A percentile compares a stretch with the other conserved stretches of the same genome.
Evolutionary conservation across 805 yeast species (phyloP).

Genomic region (Wickerhamiella spandovensis): DNA sequence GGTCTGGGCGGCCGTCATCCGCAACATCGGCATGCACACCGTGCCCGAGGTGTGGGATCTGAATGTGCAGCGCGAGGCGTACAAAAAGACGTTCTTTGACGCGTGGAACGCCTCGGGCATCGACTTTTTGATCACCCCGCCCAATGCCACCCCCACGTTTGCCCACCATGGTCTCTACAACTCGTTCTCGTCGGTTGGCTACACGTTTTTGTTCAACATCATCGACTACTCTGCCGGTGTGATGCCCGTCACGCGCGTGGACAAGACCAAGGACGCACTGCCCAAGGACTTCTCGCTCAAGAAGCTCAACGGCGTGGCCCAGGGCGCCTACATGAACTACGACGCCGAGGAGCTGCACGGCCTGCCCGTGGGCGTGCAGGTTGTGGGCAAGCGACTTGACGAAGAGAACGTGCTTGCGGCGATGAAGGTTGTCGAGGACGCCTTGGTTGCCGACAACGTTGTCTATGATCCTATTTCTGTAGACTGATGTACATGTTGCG

Average conservation of each 20-base stretch:
- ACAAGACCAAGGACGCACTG: slow-evolving; percentile 24
- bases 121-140: slow-evolving; percentile 28
- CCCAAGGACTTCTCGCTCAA: slow-evolving; percentile 21
- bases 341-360: slow-evolving; percentile 42
- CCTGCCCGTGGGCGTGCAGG: slow-evolving; percentile 52
- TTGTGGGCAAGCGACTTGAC: slow-evolving; percentile 44
- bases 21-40: slow-evolving; percentile 25
- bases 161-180: slow-evolving; percentile 27
- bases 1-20: slow-evolving; percentile 28
- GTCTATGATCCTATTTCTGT: not conserved
- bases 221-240: slow-evolving; percentile 45
- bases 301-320: slow-evolving; percentile 30
- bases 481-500: not conserved
- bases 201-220: slow-evolving; percentile 43
- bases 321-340: slow-evolving; percentile 33
- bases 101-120: slow-evolving; percentile 27
- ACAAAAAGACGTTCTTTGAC: slow-evolving; percentile 21
- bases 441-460: not conserved
- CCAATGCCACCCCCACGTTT: slow-evolving; percentile 33
- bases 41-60: slow-evolving; percentile 26
- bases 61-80: slow-evolving; percentile 24
- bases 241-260: slow-evolving; percentile 46
- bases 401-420: slow-evolving; percentile 48
- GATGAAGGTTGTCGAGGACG: slow-evolving; percentile 29
- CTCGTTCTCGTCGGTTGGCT: slow-evolving; percentile 31